Percentiles rank a stretch among this genome's conserved stretches.
Conservation (phyloP, 345 rosid species). For the Acer saccharum region DNA sequence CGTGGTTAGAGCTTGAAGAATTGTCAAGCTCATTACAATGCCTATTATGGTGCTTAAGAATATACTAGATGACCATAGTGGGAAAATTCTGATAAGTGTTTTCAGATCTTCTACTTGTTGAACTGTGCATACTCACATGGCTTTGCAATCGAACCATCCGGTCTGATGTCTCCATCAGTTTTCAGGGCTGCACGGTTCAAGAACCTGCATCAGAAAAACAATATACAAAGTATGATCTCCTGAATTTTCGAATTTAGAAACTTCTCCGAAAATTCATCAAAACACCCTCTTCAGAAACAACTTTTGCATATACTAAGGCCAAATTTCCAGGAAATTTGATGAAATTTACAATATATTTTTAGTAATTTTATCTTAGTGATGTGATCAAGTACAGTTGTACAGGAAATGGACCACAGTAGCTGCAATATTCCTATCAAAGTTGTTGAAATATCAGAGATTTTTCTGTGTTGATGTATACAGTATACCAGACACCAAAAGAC, state of each 20-base stretch:
- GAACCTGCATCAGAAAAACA: slow-evolving; percentile 33
- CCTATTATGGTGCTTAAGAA: slow-evolving; percentile 35
- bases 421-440: too few species aligned
- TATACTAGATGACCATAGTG: slow-evolving; percentile 38
- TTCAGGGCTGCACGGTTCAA: slow-evolving; percentile 47
- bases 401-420: too few species aligned
- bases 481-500: too few species aligned
- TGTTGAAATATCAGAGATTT: too few species aligned
- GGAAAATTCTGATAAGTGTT: slow-evolving; percentile 41
- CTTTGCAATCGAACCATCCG: slow-evolving; percentile 31
- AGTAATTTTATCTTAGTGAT: not conserved
- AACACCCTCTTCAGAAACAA: not conserved
- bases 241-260: too few species aligned
- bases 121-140: slow-evolving; percentile 53
- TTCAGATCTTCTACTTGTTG: slow-evolving; percentile 72
- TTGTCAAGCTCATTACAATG: slow-evolving; percentile 28
- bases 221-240: too few species aligned
- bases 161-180: slow-evolving; percentile 35
- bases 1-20: slow-evolving; percentile 55
- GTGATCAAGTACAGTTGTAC: too few species aligned
- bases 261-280: too few species aligned
- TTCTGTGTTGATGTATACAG: too few species aligned
- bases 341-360: not conserved
- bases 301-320: not conserved
- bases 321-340: not conserved